These are phyloP conservation scores for Diaporthe citriasiana DNA, from an alignment of 2,329 filamentous ascomycete species.

Conservation along the genomic window DNA sequence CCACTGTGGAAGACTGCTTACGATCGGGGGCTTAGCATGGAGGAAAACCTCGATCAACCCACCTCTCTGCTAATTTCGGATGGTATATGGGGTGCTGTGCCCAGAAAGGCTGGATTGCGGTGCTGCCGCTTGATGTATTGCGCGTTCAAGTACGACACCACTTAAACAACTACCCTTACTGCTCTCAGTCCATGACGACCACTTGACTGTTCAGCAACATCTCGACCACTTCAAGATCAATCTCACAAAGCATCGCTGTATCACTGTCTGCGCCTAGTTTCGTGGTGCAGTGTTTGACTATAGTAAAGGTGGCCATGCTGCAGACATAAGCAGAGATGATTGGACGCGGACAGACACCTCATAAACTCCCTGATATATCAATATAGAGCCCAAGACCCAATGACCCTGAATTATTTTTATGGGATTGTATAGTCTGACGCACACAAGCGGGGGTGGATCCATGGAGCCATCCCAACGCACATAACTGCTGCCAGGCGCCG, in stretches of 20 bases:
- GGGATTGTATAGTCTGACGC: no score
- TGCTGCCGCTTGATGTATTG: background rate
- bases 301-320: background rate
- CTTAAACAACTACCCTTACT: background rate
- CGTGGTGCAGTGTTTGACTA: background rate
- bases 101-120: background rate
- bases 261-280: background rate
- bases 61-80: conserved; percentile 20
- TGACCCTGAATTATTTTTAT: background rate
- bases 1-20: conserved; percentile 2
- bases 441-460: conserved; percentile 13
- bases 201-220: background rate
- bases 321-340: background rate
- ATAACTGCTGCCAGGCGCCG: no score
- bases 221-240: background rate
- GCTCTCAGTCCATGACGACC: background rate
- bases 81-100: background rate
- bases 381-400: background rate
- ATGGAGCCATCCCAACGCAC: background rate
- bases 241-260: background rate
- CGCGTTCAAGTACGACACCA: conserved; percentile 21
- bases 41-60: background rate
- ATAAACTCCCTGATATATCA: background rate
- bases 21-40: conserved; percentile 5
- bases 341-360: no score